Base-by-base conservation (phyloP, 2,329 filamentous ascomycete genomes). In the Venturia carpophila region DNA sequence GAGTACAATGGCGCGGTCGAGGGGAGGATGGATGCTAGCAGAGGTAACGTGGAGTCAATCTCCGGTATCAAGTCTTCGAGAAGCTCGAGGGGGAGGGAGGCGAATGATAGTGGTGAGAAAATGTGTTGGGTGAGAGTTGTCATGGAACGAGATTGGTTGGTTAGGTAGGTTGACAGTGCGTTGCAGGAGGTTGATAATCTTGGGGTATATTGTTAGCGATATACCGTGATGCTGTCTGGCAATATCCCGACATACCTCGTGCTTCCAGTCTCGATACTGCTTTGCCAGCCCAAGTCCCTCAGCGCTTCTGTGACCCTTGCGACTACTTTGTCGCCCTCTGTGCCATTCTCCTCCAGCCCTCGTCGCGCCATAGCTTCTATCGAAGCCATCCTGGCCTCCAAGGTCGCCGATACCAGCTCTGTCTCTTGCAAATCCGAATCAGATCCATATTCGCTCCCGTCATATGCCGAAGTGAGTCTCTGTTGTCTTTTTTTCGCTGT, bases 121-220 rank as follows among this genome's bases (percentile, higher is more conserved):
- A 93, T 78, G 81, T 84, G 80, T 69, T 89, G 90, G 1, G 87
- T 84, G 42, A 93, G 80, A 66, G 86, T 88, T 70, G 92, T 89
- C 11, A 94, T 79, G 67, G 87, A 85, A 64, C 89, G 87, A 62
- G 88, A 87, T 76, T 93, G 89, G 74, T 91, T 87, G 17, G 82
- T 81, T 56, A 93, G 79, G 71, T 94, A 88, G 24, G 88, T 88
- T 60, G 89, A 87, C 61, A 92, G 78, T 17, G 89, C 88, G 37
- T 87, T 85, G 74, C 91, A 88, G 42, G 89, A 87, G 55, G 88
- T 91, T 73, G 90, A 89, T 68, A 91, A 78, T 71, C 88, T 92
- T 70, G 9, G 62, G n/a, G 41, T 45, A 30, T 24, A 5, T 39
- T 37, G 17, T 10, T 49, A 41, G n/a, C 30, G 17, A 21, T 41